Evolutionary conservation across 2,329 filamentous ascomycete genomes (phyloP).

Genomic region (Microsporum canis): DNA sequence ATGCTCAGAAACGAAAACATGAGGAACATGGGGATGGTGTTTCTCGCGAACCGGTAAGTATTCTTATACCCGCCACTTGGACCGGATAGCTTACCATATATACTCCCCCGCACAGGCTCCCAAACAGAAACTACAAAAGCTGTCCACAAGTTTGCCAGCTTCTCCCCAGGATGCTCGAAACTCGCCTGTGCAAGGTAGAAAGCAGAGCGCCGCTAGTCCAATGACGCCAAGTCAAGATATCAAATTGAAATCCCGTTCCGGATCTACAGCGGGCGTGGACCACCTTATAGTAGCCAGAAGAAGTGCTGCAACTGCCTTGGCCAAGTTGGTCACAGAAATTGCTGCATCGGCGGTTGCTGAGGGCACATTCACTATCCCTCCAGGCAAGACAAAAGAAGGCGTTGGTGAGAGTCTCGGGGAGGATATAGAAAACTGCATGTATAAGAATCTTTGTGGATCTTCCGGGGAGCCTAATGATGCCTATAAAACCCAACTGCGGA

Average conservation of each 20-base stretch:
- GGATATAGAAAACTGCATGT: constrained; percentile 63
- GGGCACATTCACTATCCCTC: constrained; percentile 50
- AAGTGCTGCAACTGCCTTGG: constrained; percentile 57
- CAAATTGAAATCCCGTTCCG: constrained; percentile 23
- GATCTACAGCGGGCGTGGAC: constrained; percentile 30
- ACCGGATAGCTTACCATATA: neutral
- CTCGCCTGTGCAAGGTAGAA: constrained; percentile 22
- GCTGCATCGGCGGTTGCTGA: constrained; percentile 57
- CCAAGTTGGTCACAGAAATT: constrained; percentile 56
- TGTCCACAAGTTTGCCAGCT: constrained; percentile 21
- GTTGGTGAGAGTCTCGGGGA: constrained; percentile 61
- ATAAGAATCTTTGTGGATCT: constrained; percentile 41
- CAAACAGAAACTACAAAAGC: constrained; percentile 32
- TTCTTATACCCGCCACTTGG: neutral
- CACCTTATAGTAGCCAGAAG: constrained; percentile 54
- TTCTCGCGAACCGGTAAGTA: constrained; percentile 24
- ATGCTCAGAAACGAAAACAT: constrained; percentile 36
- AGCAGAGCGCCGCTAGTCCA: constrained; percentile 23
- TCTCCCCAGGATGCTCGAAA: constrained; percentile 16
- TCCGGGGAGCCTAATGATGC: constrained; percentile 43
- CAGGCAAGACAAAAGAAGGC: constrained; percentile 51
- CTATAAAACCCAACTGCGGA: constrained; percentile 57
- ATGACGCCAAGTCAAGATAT: constrained; percentile 22
- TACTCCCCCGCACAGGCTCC: constrained; percentile 24
- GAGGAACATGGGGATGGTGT: constrained; percentile 22